Conservation (phyloP, 1,284 basidiomycete species). For the Inonotus hispidus region DNA sequence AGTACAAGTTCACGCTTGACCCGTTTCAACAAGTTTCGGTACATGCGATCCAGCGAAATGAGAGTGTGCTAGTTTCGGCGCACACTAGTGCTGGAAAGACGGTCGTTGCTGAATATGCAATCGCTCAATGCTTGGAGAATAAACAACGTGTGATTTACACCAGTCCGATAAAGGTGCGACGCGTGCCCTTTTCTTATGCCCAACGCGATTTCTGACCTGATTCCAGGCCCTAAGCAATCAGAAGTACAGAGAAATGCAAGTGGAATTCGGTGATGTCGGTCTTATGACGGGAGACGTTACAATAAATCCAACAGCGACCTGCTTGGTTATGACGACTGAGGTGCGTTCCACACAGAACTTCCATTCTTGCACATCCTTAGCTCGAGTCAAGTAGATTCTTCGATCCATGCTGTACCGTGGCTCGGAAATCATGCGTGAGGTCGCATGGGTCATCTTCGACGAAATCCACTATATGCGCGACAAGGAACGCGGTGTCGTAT, state of each 20-base stretch:
- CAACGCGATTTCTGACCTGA: slow-evolving; percentile 22
- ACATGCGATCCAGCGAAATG: slow-evolving; percentile 93
- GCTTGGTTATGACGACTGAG: slow-evolving; percentile 99
- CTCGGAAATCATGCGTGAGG: slow-evolving; percentile 99
- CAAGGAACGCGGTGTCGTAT: slow-evolving; percentile 85
- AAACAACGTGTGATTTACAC: slow-evolving; percentile 99
- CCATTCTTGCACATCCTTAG: not conserved
- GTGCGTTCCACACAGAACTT: slow-evolving; percentile 38
- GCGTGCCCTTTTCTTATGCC: not conserved
- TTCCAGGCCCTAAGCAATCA: slow-evolving; percentile 92
- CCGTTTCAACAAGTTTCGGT: slow-evolving; percentile 97
- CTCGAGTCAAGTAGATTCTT: slow-evolving; percentile 66
- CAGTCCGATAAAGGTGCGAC: slow-evolving; percentile 95
- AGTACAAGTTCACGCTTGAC: slow-evolving; percentile 96
- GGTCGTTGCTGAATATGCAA: slow-evolving; percentile 98
- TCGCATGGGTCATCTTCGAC: slow-evolving; percentile 99
- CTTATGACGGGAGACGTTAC: slow-evolving; percentile 99
- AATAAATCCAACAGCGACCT: slow-evolving; percentile 95
- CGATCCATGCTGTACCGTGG: slow-evolving; percentile 99
- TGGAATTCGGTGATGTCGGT: slow-evolving; percentile 96
- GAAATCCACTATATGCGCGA: slow-evolving; percentile 99
- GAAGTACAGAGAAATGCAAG: slow-evolving; percentile 97
- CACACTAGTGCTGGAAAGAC: slow-evolving; percentile 99
- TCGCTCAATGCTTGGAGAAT: slow-evolving; percentile 89
- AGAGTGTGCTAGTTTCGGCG: slow-evolving; percentile 97